These are phyloP conservation scores for Ramaria rubella DNA, from an alignment of 768 basidiomycete genomes.

Conservation along the genomic window DNA sequence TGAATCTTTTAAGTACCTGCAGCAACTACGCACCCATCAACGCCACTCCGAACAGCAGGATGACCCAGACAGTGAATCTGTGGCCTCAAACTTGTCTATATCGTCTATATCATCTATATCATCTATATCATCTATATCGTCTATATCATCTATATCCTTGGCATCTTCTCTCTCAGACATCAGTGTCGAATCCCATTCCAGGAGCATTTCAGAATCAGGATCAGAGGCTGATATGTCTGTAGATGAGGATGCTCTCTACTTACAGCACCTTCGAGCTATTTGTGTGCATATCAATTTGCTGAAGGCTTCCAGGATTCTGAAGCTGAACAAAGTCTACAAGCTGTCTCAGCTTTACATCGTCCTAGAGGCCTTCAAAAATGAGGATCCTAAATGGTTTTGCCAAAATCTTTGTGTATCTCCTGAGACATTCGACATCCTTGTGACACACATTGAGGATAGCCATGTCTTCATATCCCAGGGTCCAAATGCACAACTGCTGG, in stretches of 20 bases:
- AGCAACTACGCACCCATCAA: too few species aligned
- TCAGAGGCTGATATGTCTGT: neutral
- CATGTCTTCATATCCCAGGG: slow-evolving; percentile 22
- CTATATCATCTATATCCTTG: neutral
- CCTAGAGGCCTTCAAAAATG: slow-evolving; percentile 17
- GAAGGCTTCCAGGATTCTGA: neutral
- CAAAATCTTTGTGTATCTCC: slow-evolving; percentile 23
- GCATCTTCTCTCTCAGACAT: neutral
- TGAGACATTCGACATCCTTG: slow-evolving; percentile 21
- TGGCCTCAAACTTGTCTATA: too few species aligned
- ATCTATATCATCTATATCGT: neutral
- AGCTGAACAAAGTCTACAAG: neutral
- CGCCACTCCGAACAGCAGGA: too few species aligned
- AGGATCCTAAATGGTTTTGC: slow-evolving; percentile 20
- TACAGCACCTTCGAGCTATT: neutral
- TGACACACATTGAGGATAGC: slow-evolving; percentile 17
- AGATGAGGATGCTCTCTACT: neutral
- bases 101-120: too few species aligned
- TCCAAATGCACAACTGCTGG: too few species aligned
- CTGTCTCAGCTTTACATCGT: slow-evolving; percentile 28
- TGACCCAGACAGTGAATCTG: too few species aligned
- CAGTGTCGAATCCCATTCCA: neutral
- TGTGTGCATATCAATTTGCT: neutral
- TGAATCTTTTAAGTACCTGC: too few species aligned
- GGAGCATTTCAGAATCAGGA: neutral